A percentile compares a stretch with the other conserved stretches of the same genome.
These are phyloP conservation scores for Croton setiger DNA, from an alignment of 441 rosid species.

Conservation along the genomic window DNA sequence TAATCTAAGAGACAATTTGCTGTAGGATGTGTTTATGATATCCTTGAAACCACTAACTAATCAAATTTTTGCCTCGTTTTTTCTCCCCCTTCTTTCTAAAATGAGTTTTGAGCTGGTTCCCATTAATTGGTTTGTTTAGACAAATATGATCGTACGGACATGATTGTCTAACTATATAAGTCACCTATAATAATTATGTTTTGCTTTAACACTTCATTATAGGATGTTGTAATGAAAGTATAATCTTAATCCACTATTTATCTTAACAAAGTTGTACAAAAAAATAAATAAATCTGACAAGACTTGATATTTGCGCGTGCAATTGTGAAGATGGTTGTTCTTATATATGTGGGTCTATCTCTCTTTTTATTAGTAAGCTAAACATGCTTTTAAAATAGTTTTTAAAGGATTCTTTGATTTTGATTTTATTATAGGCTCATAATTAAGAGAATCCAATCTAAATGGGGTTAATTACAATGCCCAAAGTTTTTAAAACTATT, in stretches of 20 bases:
- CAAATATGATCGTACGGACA: background rate
- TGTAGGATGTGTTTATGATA: no score
- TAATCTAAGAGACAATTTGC: background rate
- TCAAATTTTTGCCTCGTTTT: background rate
- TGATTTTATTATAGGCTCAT: conserved; percentile 24
- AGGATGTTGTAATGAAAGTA: background rate
- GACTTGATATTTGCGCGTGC: conserved; percentile 36
- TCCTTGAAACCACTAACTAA: no score
- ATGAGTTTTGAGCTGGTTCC: conserved; percentile 29
- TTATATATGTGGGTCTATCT: conserved; percentile 14
- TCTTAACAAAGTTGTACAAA: background rate
- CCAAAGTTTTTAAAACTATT: conserved; percentile 15
- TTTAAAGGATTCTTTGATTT: conserved; percentile 2
- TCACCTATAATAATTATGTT: background rate
- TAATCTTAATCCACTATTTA: conserved; percentile 2
- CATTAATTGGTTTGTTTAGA: conserved; percentile 8
- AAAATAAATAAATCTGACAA: background rate
- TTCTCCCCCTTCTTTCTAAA: background rate
- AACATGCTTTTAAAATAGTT: background rate
- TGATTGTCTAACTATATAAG: conserved; percentile 6
- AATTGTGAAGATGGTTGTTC: background rate
- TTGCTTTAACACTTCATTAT: background rate
- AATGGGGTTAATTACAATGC: conserved; percentile 16
- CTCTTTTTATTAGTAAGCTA: no score
- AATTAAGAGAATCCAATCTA: conserved; percentile 27